Evolutionary conservation across 1,139 yeast genomes (phyloP), one percentile per base, ranked within the genome.

Genomic region (Yamadazyma aaseri): DNA sequence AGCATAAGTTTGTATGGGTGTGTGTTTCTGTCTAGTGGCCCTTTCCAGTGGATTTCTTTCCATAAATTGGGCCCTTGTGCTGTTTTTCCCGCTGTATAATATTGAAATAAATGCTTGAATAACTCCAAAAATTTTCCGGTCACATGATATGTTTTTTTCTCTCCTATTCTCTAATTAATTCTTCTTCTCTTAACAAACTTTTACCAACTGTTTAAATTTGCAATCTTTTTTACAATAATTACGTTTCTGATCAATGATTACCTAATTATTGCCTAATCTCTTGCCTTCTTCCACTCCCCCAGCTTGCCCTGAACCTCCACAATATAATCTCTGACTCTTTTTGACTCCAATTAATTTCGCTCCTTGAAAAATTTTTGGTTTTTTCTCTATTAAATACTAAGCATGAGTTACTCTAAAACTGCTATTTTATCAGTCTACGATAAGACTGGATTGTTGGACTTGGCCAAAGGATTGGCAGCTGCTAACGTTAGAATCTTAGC

Each of bases 371-470:
- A 5, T 20, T 29, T 24, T 11, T 10, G n/a, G 6, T 6, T 15
- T 21, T 33, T 28, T 15, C 6, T 25, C 18, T 7, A 13, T 10
- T 12, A 22, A 25, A 23, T 24, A 20, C 17, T 22, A 13, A 25
- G 11, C 12, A 47, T 68, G 43, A 42, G 48, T 36, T 70, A 75
- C 65, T 65, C 67, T 40, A 84, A 84, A 64, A 90, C 96, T 44
- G 98, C 98, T 34, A 92, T 92, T 57, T 74, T 92, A 55, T 90
- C 97, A 20, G 98, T 92, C 46, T 90, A 92, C 66, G 96, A 92
- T 70, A 92, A 92, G 68, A 92, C 98, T 33, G 98, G 98, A 34
- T 73, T 92, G 48, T 70, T 92, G 53, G 98, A 92, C 64, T 76
- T 92, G 46, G 97, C 97, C 50, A 92, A 92, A 69, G 97, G 98